These are phyloP conservation scores for Cephalotrichum gorgonifer DNA, from an alignment of 2,329 filamentous ascomycete species.

Conservation along the genomic window DNA sequence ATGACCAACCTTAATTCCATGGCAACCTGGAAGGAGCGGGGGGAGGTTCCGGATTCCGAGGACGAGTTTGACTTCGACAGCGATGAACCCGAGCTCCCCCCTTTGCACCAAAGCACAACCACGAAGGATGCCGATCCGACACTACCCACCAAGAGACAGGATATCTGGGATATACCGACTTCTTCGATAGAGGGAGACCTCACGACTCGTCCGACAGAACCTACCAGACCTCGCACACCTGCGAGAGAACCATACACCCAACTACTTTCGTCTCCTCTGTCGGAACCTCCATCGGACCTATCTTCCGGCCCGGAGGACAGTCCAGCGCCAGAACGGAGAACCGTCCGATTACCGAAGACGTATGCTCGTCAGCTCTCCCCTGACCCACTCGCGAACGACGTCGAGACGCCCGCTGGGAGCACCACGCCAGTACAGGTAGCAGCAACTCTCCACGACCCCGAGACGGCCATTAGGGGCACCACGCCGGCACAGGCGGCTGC, in stretches of 20 bases:
- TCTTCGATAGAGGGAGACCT: conserved; percentile 1
- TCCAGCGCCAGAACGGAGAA: not conserved
- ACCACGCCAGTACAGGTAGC: not conserved
- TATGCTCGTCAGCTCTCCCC: conserved; percentile 1
- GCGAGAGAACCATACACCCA: not conserved
- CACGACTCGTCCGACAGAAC: not conserved
- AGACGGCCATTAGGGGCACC: too few species aligned
- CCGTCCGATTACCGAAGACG: not conserved
- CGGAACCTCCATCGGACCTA: conserved; percentile 4
- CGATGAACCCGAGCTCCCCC: conserved; percentile 12
- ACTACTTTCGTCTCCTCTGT: conserved; percentile 1
- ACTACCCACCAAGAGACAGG: not conserved
- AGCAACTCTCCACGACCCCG: too few species aligned
- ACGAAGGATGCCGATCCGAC: not conserved
- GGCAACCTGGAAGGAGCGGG: conserved; percentile 38
- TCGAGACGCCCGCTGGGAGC: not conserved
- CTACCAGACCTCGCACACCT: not conserved
- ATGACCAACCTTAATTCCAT: conserved; percentile 16
- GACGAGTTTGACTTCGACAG: conserved; percentile 33
- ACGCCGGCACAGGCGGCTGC: too few species aligned
- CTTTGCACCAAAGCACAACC: not conserved
- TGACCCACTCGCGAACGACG: conserved; percentile 1
- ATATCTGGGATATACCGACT: conserved; percentile 1
- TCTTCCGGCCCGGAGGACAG: not conserved
- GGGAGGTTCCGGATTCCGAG: conserved; percentile 41